Evolutionary conservation across 495 filamentous ascomycete genomes (phyloP).

Genomic region (Podospora pseudopauciseta): DNA sequence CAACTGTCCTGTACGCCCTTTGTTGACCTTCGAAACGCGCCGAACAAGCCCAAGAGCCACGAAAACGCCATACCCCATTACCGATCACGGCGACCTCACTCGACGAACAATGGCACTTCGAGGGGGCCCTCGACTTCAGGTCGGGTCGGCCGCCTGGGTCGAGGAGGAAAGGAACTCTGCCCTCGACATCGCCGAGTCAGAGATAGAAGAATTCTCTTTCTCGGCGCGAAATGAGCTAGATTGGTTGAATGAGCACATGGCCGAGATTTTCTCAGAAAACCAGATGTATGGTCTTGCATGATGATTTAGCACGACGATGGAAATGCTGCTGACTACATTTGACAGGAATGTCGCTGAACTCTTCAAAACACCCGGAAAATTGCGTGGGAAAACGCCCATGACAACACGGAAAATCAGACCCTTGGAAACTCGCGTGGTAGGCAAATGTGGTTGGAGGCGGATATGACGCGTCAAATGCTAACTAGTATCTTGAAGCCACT

Average conservation of each 20-base stretch:
- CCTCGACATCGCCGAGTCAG: slow-evolving; percentile 50
- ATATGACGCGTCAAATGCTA: slow-evolving; percentile 11
- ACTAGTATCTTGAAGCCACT: slow-evolving; percentile 61
- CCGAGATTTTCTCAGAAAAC: slow-evolving; percentile 81
- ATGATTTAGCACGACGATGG: background rate
- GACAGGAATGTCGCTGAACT: slow-evolving; percentile 79
- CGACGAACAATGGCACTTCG: slow-evolving; percentile 50
- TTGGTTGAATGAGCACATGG: slow-evolving; percentile 97
- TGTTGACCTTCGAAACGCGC: slow-evolving; percentile 2
- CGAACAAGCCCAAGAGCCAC: slow-evolving; percentile 10
- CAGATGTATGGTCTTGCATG: slow-evolving; percentile 59
- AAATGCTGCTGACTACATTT: slow-evolving; percentile 4
- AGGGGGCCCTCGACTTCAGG: slow-evolving; percentile 50
- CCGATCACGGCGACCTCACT: slow-evolving; percentile 38
- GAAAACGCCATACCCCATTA: slow-evolving; percentile 2
- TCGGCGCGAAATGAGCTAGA: slow-evolving; percentile 86
- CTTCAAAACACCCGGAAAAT: slow-evolving; percentile 93
- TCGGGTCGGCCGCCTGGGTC: slow-evolving; percentile 55
- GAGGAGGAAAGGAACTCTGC: slow-evolving; percentile 50
- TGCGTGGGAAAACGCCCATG: slow-evolving; percentile 89
- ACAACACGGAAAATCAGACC: slow-evolving; percentile 68
- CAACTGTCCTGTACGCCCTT: slow-evolving; percentile 1
- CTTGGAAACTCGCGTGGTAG: slow-evolving; percentile 65
- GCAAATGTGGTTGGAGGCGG: slow-evolving; percentile 23
- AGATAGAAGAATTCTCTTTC: slow-evolving; percentile 86